Evolutionary conservation across 257 asterid genomes (phyloP), one percentile per base, ranked within the genome.

Genomic region (Lavandula angustifolia): DNA sequence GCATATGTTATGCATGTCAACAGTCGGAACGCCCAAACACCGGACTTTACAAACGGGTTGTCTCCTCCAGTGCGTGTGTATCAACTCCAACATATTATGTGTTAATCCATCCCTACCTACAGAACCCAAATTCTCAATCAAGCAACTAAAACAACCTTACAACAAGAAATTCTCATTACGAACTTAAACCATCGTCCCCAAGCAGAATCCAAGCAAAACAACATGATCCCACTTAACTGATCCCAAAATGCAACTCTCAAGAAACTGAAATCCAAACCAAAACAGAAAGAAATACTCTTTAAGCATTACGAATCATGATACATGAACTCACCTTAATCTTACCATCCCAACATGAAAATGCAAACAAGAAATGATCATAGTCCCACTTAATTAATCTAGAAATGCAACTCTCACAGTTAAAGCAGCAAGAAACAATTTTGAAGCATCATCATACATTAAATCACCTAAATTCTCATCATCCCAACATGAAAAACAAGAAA

Each of bases 51-150:
- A 94, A 58, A 94, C 84, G 1, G 99, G 96, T 9, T 78, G 78
- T 71, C 94, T 76, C 79, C 96, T 87, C 99, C 99, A 94, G 67
- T 94, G 99, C 35, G 95, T 75, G 52, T 94, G 99, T 79, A 94
- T 80, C 85, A 94, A 79, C 85, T 90, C 99, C 94, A 94, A 81
- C 99, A 94, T 94, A 66, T 94, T 94, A 79, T 94, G 99, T 43
- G 96, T 91, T 79, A 94, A 73, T 75, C 99, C 99, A 71, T 94
- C 99, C 77, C 99, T 81, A 64, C 99, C 99, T 94, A 80, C 78
- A 77, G 7, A 76, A 74, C 70, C 62, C 59, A 70, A 69, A 7
- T 9, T 61, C 43, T 42, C 62, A 70, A 75, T 66, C 49, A 77
- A 69, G 38, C 29, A 69, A 72, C 60, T 42, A 54, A 51, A 27